Evolutionary conservation across 139 green algal genomes (phyloP), one percentile per base, ranked within the genome.

Genomic region (Spirogloea muscicola): DNA sequence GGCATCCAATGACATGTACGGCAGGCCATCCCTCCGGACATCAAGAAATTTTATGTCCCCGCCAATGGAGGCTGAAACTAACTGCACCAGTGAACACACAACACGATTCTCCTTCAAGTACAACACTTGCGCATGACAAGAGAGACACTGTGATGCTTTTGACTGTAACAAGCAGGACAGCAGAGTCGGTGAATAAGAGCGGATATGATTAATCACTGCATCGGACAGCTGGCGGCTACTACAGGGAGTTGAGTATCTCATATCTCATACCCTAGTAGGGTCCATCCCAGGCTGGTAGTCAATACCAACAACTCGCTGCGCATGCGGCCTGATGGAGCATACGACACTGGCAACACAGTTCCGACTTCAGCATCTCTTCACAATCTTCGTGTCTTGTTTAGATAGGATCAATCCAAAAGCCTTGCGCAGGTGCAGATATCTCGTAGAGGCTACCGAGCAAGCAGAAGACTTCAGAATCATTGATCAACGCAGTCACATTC

Each of bases 31-130:
- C 77, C 85, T 84, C 4, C 91, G 83, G 60, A 90, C 76, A 80
- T 96, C 92, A 18, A 93, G 66, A 74, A 94, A 92, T 18, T 79
- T 78, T 46, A 97, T 79, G 48, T 90, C 80, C 2, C 91, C 92
- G 6, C 18, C 29, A 6, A 64, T 68, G 5, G 82, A 82, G 6
- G 77, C 88, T 3, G 88, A 82, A 3, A 90, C 73, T 21, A 91
- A 37, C 51, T 89, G 82, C 7, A 77, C n/a, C n/a, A n/a, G n/a
- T n/a, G n/a, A n/a, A n/a, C n/a, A n/a, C n/a, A n/a, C n/a, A n/a
- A n/a, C n/a, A n/a, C n/a, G n/a, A n/a, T n/a, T n/a, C n/a, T n/a
- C n/a, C n/a, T n/a, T n/a, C n/a, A n/a, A n/a, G n/a, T n/a, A n/a
- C n/a, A n/a, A n/a, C n/a, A n/a, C n/a, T n/a, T n/a, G n/a, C n/a